Evolutionary conservation across 2,329 filamentous ascomycete species (phyloP), one percentile per base, ranked within the genome.

Genomic region (Dactylellina leptospora): DNA sequence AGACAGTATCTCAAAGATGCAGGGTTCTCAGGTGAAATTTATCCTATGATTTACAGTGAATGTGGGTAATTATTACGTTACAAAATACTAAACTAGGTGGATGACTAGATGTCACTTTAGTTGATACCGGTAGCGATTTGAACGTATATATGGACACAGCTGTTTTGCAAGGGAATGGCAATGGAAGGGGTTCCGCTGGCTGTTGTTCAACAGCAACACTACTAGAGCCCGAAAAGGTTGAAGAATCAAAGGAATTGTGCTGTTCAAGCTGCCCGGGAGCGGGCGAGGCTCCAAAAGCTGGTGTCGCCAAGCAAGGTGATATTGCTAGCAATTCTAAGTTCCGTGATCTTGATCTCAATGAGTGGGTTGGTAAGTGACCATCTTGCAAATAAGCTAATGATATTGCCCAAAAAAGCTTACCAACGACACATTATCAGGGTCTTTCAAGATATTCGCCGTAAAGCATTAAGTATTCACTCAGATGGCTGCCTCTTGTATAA

Each of bases 1-100:
- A 80, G 85, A 60, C 33, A 48, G 5, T 88, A 82, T 77, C 77
- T 89, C 27, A 74, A 74, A 8, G 74, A 51, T 1, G 64, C 72
- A 10, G 74, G 75, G 9, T 76, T 75, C 16, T 28, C 36, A 16
- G 56, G 64, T 62, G 33, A 48, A 25, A n/a, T n/a, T n/a, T n/a
- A n/a, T n/a, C n/a, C n/a, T n/a, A n/a, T n/a, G n/a, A n/a, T n/a
- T n/a, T n/a, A n/a, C n/a, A n/a, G n/a, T n/a, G n/a, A n/a, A n/a
- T n/a, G n/a, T n/a, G n/a, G n/a, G n/a, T n/a, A n/a, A n/a, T n/a
- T n/a, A n/a, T n/a, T n/a, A n/a, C n/a, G n/a, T n/a, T n/a, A n/a
- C n/a, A n/a, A n/a, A n/a, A n/a, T n/a, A n/a, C n/a, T n/a, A n/a
- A n/a, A n/a, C n/a, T n/a, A n/a, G n/a, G n/a, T n/a, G n/a, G n/a